Evolutionary conservation across 2,329 filamentous ascomycete genomes (phyloP), one percentile per base, ranked within the genome.

Genomic region (Fusarium buxicola): DNA sequence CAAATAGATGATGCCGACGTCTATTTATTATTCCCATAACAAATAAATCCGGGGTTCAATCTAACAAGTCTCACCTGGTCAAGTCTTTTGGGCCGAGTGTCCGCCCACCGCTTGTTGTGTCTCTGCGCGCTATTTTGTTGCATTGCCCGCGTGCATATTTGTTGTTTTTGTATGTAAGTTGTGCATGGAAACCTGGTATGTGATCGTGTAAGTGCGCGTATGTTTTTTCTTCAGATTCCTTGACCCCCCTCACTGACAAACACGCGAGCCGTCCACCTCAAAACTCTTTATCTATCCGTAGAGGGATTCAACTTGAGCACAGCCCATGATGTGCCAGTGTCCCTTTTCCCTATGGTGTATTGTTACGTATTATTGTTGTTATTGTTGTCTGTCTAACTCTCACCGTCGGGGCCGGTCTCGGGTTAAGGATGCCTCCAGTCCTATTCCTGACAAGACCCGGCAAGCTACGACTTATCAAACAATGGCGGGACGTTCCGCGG

Each of bases 401-500:
- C 21, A 30, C 24, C 44, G 13, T 55, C 11, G 28, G 34, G 36
- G 32, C 55, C 43, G 21, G 43, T 35, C 43, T 48, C 41, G 48
- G 48, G 25, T 30, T 27, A 51, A 34, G 4, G 36, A 43, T 43
- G 36, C 30, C 36, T 51, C 48, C 48, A 51, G 32, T 51, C 38
- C 36, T 16, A 21, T 43, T 51, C 48, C 36, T 18, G 21, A 34
- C 36, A 50, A 50, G 47, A 43, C 21, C 47, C 39, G 16, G 5
- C 56, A 47, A 51, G 43, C 45, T 53, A 47, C 43, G 11, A n/a
- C 31, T 49, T 55, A 41, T 35, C 36, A 58, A 49, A 59, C 32
- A 57, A 41, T 34, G 28, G 54, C 62, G 67, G 66, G 65, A 69
- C 66, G 62, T 68, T 66, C 66, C 67, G 67, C 50, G 39, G 40